Evolutionary conservation across 2,329 filamentous ascomycete genomes (phyloP).

Genomic region (Scytalidium sp.): DNA sequence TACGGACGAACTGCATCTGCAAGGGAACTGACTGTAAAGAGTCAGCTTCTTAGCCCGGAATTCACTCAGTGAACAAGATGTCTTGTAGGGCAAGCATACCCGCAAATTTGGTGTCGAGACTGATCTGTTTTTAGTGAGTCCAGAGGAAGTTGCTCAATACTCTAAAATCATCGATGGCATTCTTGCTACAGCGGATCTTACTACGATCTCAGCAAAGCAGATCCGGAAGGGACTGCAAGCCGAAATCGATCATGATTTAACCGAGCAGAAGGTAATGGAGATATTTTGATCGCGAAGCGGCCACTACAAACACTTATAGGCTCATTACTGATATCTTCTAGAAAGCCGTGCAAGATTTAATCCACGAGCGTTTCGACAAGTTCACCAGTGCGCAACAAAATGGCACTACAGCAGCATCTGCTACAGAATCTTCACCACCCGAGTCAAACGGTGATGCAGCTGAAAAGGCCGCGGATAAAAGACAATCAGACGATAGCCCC

Average conservation of each 20-base stretch:
- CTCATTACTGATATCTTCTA: slow-evolving; percentile 26
- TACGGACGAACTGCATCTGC: no score
- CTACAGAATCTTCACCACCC: slow-evolving; percentile 20
- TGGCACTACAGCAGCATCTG: not conserved
- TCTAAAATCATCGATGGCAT: slow-evolving; percentile 36
- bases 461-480: not conserved
- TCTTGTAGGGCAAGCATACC: not conserved
- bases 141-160: slow-evolving; percentile 27
- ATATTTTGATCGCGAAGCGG: no score
- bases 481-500: slow-evolving; percentile 15
- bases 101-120: not conserved
- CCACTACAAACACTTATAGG: slow-evolving; percentile 1
- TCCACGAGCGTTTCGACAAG: slow-evolving; percentile 54
- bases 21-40: no score
- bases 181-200: slow-evolving; percentile 30
- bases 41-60: not conserved
- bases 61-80: not conserved
- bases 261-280: slow-evolving; percentile 32
- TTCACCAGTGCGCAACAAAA: slow-evolving; percentile 15
- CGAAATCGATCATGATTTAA: slow-evolving; percentile 29
- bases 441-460: not conserved
- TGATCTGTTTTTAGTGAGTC: not conserved
- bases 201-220: slow-evolving; percentile 34
- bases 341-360: slow-evolving; percentile 49
- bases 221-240: slow-evolving; percentile 31